Conservation (phyloP, 805 yeast genomes). For the Saturnispora quitensis region DNA sequence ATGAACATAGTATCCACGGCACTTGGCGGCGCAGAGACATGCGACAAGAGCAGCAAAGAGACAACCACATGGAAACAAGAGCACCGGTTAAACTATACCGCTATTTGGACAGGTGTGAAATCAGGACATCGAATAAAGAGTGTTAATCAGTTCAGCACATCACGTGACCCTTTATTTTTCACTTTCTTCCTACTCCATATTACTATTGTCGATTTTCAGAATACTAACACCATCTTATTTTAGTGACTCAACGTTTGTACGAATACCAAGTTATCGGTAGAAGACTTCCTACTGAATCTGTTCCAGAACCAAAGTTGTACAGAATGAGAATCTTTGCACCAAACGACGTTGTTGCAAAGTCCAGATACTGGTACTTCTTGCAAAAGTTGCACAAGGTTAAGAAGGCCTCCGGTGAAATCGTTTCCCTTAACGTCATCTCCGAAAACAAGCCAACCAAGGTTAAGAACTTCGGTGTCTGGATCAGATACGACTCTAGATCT, state of each 20-base stretch:
- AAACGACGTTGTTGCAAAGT: slow-evolving; percentile 97
- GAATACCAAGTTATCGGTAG: slow-evolving; percentile 99
- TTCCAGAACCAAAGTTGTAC: slow-evolving; percentile 99
- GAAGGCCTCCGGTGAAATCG: slow-evolving; percentile 99
- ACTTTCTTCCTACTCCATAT: background rate
- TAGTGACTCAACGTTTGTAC: slow-evolving; percentile 85
- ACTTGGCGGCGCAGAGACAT: too few relatives aligned
- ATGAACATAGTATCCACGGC: too few relatives aligned
- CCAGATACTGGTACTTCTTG: slow-evolving; percentile 99
- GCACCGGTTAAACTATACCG: too few relatives aligned
- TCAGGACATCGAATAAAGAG: too few relatives aligned
- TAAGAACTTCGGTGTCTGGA: slow-evolving; percentile 99
- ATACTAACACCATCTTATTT: slow-evolving; percentile 6
- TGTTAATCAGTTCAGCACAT: too few relatives aligned
- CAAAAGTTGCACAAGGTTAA: slow-evolving; percentile 99
- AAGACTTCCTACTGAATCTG: slow-evolving; percentile 98
- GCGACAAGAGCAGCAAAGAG: too few relatives aligned
- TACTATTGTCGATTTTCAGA: background rate
- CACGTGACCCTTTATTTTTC: background rate
- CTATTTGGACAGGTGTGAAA: too few relatives aligned
- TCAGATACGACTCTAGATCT: slow-evolving; percentile 99
- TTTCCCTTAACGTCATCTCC: slow-evolving; percentile 80
- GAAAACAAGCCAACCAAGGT: slow-evolving; percentile 98
- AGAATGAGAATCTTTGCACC: slow-evolving; percentile 99
- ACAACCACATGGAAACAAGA: too few relatives aligned